phyloP scores from a whole-genome alignment of 2,329 filamentous ascomycete species.

The Cercospora beticola region DNA sequence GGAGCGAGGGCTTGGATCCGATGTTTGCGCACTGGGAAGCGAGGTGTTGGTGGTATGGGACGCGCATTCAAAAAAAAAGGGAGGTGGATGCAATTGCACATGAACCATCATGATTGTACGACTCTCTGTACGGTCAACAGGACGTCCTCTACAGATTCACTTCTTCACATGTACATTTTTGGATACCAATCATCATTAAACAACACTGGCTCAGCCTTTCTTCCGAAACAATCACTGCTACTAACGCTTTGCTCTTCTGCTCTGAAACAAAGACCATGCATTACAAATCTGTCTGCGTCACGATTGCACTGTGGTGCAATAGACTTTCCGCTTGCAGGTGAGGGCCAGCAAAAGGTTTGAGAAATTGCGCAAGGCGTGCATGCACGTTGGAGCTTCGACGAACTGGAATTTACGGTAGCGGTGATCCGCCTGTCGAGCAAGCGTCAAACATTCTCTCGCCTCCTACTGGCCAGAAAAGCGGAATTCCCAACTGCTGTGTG shows the following conservation, averaged over 20 bases:
- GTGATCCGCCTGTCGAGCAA: conserved; percentile 6
- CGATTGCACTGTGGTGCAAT: conserved; percentile 9
- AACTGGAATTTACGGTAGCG: conserved; percentile 9
- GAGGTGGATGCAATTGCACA: not conserved
- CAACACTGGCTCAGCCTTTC: not conserved
- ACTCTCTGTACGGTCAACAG: conserved; percentile 6
- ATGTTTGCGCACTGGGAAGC: not conserved
- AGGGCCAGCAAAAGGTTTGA: conserved; percentile 11
- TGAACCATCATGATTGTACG: conserved; percentile 7
- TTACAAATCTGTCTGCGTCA: conserved; percentile 6
- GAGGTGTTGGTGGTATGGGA: conserved; percentile 10
- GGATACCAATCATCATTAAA: not conserved
- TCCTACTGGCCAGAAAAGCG: not conserved
- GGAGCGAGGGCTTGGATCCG: not conserved
- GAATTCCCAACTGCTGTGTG: not conserved
- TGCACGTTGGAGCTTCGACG: not conserved
- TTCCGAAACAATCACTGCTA: not conserved
- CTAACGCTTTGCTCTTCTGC: not conserved
- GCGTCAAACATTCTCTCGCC: not conserved
- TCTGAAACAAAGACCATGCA: not conserved
- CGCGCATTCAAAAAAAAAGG: conserved; percentile 13
- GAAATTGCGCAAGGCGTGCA: conserved; percentile 21
- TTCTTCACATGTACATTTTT: conserved; percentile 4
- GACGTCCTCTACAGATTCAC: conserved; percentile 1
- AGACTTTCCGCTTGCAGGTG: conserved; percentile 16